Conservation (phyloP, 164 flowering plant species). For the Dillenia suffruticosa region DNA sequence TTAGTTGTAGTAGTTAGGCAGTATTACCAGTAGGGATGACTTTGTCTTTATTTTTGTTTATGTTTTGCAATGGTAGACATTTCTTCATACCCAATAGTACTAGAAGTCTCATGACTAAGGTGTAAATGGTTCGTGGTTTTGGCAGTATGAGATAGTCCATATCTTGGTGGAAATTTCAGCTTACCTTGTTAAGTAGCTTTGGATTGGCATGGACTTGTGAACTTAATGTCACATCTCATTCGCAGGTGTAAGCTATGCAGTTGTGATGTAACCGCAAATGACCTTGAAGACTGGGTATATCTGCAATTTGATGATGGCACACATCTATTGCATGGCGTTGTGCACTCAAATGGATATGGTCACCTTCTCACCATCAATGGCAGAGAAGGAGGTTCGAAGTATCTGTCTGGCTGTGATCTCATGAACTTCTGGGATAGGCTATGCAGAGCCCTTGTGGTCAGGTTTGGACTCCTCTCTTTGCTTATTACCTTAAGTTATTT, state of each 20-base stretch:
- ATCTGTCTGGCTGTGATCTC: slow-evolving; percentile 69
- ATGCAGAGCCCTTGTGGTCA: slow-evolving; percentile 61
- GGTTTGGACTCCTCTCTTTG: slow-evolving; percentile 35
- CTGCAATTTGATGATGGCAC: slow-evolving; percentile 61
- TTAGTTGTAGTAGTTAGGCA: no score
- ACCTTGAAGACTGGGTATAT: slow-evolving; percentile 71
- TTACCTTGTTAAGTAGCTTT: no score
- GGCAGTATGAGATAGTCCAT: no score
- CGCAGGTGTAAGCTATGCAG: slow-evolving; percentile 77
- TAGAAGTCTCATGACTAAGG: no score
- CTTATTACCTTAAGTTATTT: background rate
- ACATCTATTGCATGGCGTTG: slow-evolving; percentile 80
- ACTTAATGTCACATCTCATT: background rate
- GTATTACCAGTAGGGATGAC: no score
- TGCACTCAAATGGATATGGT: slow-evolving; percentile 82
- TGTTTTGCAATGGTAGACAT: no score
- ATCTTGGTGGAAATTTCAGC: no score
- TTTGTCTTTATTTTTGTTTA: no score
- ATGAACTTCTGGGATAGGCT: slow-evolving; percentile 93
- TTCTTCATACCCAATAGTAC: no score
- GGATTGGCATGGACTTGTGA: no score
- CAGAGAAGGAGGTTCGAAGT: slow-evolving; percentile 73
- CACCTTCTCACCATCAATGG: slow-evolving; percentile 91
- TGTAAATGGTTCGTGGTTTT: no score
- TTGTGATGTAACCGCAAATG: slow-evolving; percentile 46